Conservation (phyloP, 2,329 filamentous ascomycete genomes). For the Xylaria sp. region DNA sequence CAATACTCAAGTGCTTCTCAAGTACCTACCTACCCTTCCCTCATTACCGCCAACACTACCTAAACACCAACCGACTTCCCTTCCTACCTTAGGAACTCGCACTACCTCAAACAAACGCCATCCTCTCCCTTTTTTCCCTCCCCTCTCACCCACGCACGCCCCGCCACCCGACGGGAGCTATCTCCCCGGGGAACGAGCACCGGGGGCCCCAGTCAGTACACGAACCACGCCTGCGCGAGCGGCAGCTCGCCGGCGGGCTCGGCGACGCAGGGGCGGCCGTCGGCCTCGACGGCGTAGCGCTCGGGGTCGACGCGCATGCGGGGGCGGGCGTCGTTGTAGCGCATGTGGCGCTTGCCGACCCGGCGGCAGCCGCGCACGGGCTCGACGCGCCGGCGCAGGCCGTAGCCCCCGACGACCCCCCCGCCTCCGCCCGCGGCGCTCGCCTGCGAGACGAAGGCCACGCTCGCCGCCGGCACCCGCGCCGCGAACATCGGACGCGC, state of each 20-base stretch:
- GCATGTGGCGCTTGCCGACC: constrained; percentile 86
- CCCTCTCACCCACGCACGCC: not conserved
- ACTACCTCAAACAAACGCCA: too few species aligned
- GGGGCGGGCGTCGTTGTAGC: constrained; percentile 81
- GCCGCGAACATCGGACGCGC: constrained; percentile 86
- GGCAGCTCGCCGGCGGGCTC: constrained; percentile 73
- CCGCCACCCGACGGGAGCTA: not conserved
- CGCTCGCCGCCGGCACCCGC: constrained; percentile 69
- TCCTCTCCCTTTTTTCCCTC: too few species aligned
- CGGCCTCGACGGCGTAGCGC: constrained; percentile 84
- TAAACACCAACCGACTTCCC: too few species aligned
- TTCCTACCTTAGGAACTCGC: too few species aligned
- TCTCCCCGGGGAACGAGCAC: not conserved
- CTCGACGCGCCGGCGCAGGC: constrained; percentile 77
- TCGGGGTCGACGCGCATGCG: constrained; percentile 92
- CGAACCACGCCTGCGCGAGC: constrained; percentile 75
- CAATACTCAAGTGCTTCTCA: too few species aligned
- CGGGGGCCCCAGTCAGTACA: too few species aligned
- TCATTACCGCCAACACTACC: too few species aligned
- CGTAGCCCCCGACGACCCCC: constrained; percentile 71
- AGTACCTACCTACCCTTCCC: too few species aligned
- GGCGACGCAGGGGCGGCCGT: constrained; percentile 73
- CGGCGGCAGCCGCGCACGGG: constrained; percentile 75
- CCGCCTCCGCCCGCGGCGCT: constrained; percentile 63
- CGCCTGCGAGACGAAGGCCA: constrained; percentile 81